Evolutionary conservation across 2,329 filamentous ascomycete genomes (phyloP).

Genomic region (Diaporthe citri): DNA sequence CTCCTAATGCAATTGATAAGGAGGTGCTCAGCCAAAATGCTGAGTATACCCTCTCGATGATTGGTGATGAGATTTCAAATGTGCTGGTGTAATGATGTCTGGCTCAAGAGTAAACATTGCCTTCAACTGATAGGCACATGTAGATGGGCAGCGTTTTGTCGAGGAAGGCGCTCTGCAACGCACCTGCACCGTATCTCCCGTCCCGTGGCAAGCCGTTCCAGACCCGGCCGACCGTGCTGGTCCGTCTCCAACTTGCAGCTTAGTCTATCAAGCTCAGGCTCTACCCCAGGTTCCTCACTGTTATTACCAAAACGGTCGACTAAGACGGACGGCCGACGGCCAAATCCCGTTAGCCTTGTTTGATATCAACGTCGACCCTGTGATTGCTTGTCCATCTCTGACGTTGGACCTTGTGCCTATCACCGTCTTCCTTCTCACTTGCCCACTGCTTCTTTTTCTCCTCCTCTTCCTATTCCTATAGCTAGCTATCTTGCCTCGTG

Average conservation of each 20-base stretch:
- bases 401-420: constrained; percentile 8
- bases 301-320: constrained; percentile 24
- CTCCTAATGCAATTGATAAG: constrained; percentile 23
- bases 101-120: neutral
- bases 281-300: neutral
- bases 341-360: constrained; percentile 38
- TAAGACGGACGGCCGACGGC: constrained; percentile 21
- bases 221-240: neutral
- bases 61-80: neutral
- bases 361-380: constrained; percentile 34
- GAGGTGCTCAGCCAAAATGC: neutral
- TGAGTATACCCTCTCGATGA: neutral
- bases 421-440: neutral
- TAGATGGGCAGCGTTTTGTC: neutral
- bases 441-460: neutral
- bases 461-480: constrained; percentile 8
- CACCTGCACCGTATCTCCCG: constrained; percentile 15
- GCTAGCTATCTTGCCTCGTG: neutral
- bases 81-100: neutral
- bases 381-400: constrained; percentile 6
- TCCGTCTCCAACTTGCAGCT: neutral
- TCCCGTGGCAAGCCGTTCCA: constrained; percentile 17
- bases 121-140: neutral
- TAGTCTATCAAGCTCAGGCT: neutral
- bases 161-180: neutral